Evolutionary conservation across 108 stramenopile species (phyloP).

Genomic region (Nitzschia sp.): DNA sequence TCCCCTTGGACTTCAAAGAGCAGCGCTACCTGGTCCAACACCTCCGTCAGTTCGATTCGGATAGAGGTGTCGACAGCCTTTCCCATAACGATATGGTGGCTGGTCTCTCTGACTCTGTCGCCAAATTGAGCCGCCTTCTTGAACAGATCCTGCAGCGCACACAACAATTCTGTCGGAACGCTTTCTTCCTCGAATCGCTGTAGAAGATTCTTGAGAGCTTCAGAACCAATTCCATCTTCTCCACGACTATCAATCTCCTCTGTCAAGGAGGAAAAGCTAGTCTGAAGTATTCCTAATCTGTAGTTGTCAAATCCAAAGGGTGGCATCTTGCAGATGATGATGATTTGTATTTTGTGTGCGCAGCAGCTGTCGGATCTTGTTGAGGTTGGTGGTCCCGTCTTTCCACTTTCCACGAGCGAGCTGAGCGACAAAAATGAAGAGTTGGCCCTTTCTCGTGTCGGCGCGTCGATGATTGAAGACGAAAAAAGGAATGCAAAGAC

Average conservation of each 20-base stretch:
- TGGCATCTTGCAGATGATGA: too few relatives aligned
- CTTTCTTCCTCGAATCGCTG: not conserved
- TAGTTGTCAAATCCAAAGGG: slow-evolving; percentile 3
- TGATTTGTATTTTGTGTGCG: too few relatives aligned
- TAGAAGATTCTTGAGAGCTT: not conserved
- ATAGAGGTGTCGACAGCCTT: slow-evolving; percentile 1
- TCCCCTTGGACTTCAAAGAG: not conserved
- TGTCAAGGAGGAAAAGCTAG: not conserved
- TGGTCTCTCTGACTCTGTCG: not conserved
- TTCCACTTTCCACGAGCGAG: too few relatives aligned
- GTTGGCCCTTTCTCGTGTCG: too few relatives aligned
- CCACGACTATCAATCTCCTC: not conserved
- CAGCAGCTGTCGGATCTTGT: too few relatives aligned
- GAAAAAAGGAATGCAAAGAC: too few relatives aligned
- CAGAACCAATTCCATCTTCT: not conserved
- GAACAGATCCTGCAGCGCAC: not conserved
- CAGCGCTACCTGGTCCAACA: not conserved
- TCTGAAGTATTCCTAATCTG: not conserved
- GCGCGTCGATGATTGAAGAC: too few relatives aligned
- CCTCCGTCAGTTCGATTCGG: slow-evolving; percentile 1
- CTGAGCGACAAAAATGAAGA: too few relatives aligned
- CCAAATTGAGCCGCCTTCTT: not conserved
- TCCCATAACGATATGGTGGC: not conserved
- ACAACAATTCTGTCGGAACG: not conserved
- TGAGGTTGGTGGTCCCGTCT: too few relatives aligned